phyloP scores from a whole-genome alignment of 1,139 yeast genomes.

The Yamadazyma sp. region DNA sequence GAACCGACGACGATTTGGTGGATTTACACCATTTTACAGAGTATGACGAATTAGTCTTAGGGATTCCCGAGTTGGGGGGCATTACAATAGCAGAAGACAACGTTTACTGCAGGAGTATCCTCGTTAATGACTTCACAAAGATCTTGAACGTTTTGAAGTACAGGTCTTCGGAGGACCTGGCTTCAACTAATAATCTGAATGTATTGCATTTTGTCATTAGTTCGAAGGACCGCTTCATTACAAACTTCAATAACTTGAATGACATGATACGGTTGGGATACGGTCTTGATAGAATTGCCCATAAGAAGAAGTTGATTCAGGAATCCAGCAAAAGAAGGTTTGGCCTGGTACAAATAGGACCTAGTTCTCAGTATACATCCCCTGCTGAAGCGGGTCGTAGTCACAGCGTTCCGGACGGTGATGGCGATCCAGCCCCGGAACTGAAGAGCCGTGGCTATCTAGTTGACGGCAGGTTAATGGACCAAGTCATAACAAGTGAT shows the following conservation, averaged over 20 bases:
- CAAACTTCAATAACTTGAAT: slow-evolving; percentile 28
- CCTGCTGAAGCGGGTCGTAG: too few relatives aligned
- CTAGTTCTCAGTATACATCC: neutral
- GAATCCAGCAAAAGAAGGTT: too few relatives aligned
- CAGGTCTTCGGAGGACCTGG: slow-evolving; percentile 2
- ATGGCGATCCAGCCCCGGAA: too few relatives aligned
- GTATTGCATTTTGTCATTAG: slow-evolving; percentile 25
- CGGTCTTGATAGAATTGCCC: slow-evolving; percentile 20
- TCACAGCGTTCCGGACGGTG: too few relatives aligned
- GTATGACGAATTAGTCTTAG: slow-evolving; percentile 32
- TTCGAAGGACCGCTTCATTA: slow-evolving; percentile 33
- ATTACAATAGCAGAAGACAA: slow-evolving; percentile 42
- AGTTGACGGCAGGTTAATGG: too few relatives aligned
- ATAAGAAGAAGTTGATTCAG: neutral
- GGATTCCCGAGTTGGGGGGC: slow-evolving; percentile 31
- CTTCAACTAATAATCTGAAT: slow-evolving; percentile 16
- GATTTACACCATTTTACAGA: slow-evolving; percentile 26
- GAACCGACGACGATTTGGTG: slow-evolving; percentile 28
- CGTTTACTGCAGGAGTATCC: slow-evolving; percentile 29
- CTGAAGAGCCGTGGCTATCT: too few relatives aligned
- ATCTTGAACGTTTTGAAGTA: slow-evolving; percentile 29
- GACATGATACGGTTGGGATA: slow-evolving; percentile 23
- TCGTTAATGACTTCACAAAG: slow-evolving; percentile 32
- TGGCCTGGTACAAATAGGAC: too few relatives aligned
- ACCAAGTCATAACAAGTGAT: too few relatives aligned